phyloP scores from a whole-genome alignment of 1,284 basidiomycete genomes.

The Thelephora terrestris region DNA sequence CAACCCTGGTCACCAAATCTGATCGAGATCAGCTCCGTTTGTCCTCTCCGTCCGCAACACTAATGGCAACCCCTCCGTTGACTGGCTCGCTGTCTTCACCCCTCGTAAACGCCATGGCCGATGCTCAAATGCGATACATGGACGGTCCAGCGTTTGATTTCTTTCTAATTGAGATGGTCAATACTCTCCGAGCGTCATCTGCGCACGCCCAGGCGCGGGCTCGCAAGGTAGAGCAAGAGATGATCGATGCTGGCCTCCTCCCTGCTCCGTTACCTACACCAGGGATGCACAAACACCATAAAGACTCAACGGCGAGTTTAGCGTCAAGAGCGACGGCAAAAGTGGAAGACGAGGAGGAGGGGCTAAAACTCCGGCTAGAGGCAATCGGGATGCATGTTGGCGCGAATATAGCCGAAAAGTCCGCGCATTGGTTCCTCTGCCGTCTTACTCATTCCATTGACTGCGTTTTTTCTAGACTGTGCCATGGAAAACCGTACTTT shows the following conservation, averaged over 20 bases:
- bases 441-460: background rate
- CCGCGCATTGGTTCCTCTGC: slow-evolving; percentile 13
- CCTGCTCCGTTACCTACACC: slow-evolving; percentile 31
- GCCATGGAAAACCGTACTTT: slow-evolving; percentile 66
- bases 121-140: slow-evolving; percentile 49
- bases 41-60: too few species aligned
- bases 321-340: slow-evolving; percentile 25
- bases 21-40: too few species aligned
- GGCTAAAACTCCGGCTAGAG: slow-evolving; percentile 61
- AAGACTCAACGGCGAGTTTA: slow-evolving; percentile 44
- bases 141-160: slow-evolving; percentile 78
- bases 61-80: too few species aligned
- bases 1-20: too few species aligned
- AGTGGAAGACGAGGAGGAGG: slow-evolving; percentile 66
- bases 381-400: slow-evolving; percentile 83
- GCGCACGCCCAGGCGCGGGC: slow-evolving; percentile 55
- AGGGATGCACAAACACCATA: slow-evolving; percentile 33
- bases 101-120: slow-evolving; percentile 42
- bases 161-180: slow-evolving; percentile 74
- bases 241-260: slow-evolving; percentile 63
- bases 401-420: slow-evolving; percentile 80
- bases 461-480: slow-evolving; percentile 40
- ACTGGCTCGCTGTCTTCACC: slow-evolving; percentile 5
- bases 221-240: slow-evolving; percentile 60
- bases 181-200: slow-evolving; percentile 61